Evolutionary conservation across 257 asterid genomes (phyloP), one percentile per base, ranked within the genome.

Genomic region (Plantago major): DNA sequence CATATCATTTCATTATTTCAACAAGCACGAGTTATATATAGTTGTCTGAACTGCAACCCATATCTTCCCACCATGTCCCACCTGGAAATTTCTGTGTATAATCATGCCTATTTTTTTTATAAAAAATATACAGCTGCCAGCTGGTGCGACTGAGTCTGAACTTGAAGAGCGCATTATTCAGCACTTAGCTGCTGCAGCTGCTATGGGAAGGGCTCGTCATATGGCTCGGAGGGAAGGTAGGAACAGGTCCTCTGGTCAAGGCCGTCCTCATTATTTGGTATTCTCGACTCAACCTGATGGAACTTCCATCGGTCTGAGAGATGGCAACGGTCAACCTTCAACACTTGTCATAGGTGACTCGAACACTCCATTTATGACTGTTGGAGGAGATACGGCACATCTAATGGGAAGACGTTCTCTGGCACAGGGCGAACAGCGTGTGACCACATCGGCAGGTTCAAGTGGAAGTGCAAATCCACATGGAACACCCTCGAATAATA

Each of bases 171-270:
- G 87, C 43, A 90, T 90, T 59, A 82, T 90, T 74, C 98, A 88
- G 77, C 98, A 88, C 80, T 78, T 90, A 70, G 95, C 95, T 22
- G 91, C 95, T 64, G 96, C 98, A 3, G 95, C 98, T 51, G 89
- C 96, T 7, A 88, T 85, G 98, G 96, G 96, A 58, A 80, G 96
- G 77, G 86, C 95, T 57, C 90, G 94, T 46, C 94, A 90, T 65
- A 71, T 88, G 33, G 87, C 91, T 60, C 77, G 96, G 70, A 79
- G 96, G 67, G 97, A 85, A 70, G 89, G 83, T 42, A 91, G 95
- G 79, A 61, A 65, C 60, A 78, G 97, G 56, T 56, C 97, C 51
- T 87, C 95, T 42, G 55, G 88, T 73, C 95, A 85, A 57, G 89
- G 84, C 17, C 95, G 84, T 42, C 91, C 95, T 46, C 98, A 83